phyloP scores from a whole-genome alignment of 139 green algal genomes.

The Pseudopediastrum boryanum region DNA sequence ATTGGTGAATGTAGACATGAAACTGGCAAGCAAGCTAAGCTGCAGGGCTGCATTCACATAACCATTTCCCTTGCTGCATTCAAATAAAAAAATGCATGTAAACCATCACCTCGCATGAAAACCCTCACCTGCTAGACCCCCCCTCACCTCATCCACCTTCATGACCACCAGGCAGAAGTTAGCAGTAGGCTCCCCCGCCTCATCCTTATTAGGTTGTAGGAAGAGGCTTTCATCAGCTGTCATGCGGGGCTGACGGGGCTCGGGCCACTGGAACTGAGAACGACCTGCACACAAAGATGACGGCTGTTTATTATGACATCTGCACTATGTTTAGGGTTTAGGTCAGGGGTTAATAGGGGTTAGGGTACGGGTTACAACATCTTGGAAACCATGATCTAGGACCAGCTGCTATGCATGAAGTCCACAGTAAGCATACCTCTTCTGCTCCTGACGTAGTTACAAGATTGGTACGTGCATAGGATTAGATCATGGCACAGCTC shows the following conservation, averaged over 20 bases:
- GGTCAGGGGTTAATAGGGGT: not conserved
- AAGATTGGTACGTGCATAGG: conserved; percentile 1
- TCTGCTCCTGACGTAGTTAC: not conserved
- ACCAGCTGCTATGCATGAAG: not conserved
- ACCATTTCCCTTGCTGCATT: not conserved
- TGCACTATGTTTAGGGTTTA: too few species aligned
- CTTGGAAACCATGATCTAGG: not conserved
- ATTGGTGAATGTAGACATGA: not conserved
- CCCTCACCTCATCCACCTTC: conserved; percentile 39
- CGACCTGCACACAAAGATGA: conserved; percentile 9
- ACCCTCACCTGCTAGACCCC: not conserved
- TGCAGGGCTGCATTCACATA: not conserved
- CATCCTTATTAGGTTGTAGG: conserved; percentile 20
- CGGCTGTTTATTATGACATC: too few species aligned
- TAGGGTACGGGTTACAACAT: conserved; percentile 7
- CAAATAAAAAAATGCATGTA: not conserved
- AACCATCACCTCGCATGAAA: not conserved
- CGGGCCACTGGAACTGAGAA: conserved; percentile 47
- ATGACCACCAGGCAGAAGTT: conserved; percentile 50
- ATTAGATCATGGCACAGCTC: too few species aligned
- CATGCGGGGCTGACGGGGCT: conserved; percentile 40
- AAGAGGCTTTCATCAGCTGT: conserved; percentile 25
- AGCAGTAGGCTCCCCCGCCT: conserved; percentile 20
- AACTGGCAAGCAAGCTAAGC: not conserved
- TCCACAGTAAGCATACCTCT: not conserved